Evolutionary conservation across 768 basidiomycete genomes (phyloP).

Genomic region (Tremella yokohamensis): DNA sequence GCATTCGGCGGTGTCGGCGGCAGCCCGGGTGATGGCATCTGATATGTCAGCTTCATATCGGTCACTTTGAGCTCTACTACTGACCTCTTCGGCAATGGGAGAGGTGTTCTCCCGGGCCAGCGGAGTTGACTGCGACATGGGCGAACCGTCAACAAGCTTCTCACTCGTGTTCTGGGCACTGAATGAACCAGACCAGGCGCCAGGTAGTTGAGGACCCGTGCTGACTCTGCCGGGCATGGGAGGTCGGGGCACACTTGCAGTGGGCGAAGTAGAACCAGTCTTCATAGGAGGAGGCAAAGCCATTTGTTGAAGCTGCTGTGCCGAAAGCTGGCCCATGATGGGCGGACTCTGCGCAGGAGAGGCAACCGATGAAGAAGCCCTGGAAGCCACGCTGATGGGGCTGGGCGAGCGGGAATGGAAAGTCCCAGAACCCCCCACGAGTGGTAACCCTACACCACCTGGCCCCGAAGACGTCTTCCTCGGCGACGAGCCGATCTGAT

Average conservation of each 20-base stretch:
- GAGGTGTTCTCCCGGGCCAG: neutral
- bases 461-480: constrained; percentile 7
- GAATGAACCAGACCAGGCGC: constrained; percentile 30
- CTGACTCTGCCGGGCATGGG: constrained; percentile 29
- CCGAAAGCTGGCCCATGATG: constrained; percentile 29
- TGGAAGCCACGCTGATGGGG: constrained; percentile 29
- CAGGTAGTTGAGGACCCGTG: constrained; percentile 41
- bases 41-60: neutral
- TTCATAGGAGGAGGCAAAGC: neutral
- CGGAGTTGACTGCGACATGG: neutral
- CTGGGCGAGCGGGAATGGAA: constrained; percentile 25
- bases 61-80: neutral
- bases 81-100: constrained; percentile 16
- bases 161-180: neutral
- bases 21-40: constrained; percentile 4
- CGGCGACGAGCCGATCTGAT: constrained; percentile 9
- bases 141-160: neutral
- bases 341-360: constrained; percentile 35
- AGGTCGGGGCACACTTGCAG: constrained; percentile 17
- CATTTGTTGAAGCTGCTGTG: constrained; percentile 9
- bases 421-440: neutral
- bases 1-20: constrained; percentile 23
- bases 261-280: neutral
- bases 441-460: neutral
- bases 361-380: constrained; percentile 14